Base-by-base conservation (phyloP, 1,139 yeast species). In the Blastobotrys indianensis region DNA sequence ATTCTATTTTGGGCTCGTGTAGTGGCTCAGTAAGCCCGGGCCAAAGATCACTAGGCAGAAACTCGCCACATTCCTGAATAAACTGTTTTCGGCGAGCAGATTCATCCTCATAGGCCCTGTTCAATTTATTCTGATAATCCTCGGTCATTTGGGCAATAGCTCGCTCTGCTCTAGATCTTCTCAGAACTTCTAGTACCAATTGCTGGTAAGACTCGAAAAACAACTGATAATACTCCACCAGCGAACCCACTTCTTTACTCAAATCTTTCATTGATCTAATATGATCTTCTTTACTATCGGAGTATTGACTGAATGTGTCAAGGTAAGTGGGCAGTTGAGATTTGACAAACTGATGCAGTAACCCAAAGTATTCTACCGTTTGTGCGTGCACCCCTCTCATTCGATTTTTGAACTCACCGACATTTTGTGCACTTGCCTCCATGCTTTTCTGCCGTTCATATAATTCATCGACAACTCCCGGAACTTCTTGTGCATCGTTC, bases 1-100 rank as follows among this genome's bases (percentile, higher is more conserved):
- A 46, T 8, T 34, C 39, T 12, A 57, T 46, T n/a, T 47, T 46
- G 2, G 60, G 61, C 39, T 51, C 51, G 42, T 59, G 46, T 13
- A 59, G 56, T 37, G 55, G 42, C 36, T 67, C 67, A 17, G 67
- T 63, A 41, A 74, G 59, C 2, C 72, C 72, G 1, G 68, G 64
- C 78, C 79, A 76, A 2, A 77, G 62, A 50, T 75, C 76, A 33
- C 64, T 68, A 0, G 86, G 86, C 9, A 80, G 61, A 52, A 61
- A 80, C 39, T 72, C 74, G 0, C 79, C 80, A 58, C 77, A 67
- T 7, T 63, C 59, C 2, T 58, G 52, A 37, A 76, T 51, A 51
- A 80, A 80, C 8, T 57, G 50, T 16, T 64, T 54, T 35, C 83
- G 64, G 12, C 61, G 58, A 1, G 57, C 59, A 32, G 60, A 56